These are phyloP conservation scores for Scytalidium lignicola DNA, from an alignment of 2,329 filamentous ascomycete species.

Conservation along the genomic window DNA sequence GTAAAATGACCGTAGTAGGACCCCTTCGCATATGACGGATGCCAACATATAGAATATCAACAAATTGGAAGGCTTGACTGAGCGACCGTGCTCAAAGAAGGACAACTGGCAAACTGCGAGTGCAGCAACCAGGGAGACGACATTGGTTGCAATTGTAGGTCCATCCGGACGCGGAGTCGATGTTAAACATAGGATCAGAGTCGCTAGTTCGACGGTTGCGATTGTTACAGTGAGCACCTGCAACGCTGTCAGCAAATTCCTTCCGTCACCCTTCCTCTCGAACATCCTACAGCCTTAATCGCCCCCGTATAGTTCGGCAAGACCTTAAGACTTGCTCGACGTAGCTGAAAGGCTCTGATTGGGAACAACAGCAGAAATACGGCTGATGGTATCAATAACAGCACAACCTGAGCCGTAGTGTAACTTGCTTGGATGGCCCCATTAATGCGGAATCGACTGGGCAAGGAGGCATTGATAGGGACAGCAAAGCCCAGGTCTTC, in stretches of 20 bases:
- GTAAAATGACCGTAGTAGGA: background rate
- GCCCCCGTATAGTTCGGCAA: background rate
- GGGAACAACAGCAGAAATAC: slow-evolving; percentile 4
- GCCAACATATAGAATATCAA: slow-evolving; percentile 1
- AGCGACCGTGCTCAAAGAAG: slow-evolving; percentile 4
- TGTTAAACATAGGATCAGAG: background rate
- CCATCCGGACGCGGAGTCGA: background rate
- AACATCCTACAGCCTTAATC: slow-evolving; percentile 3
- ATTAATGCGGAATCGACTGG: too few relatives aligned
- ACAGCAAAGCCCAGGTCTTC: too few relatives aligned
- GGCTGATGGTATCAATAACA: background rate
- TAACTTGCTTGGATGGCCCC: too few relatives aligned
- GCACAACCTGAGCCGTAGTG: background rate
- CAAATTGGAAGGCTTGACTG: slow-evolving; percentile 3
- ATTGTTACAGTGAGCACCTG: slow-evolving; percentile 1
- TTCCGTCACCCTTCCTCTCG: background rate
- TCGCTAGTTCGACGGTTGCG: background rate
- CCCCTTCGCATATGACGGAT: slow-evolving; percentile 7
- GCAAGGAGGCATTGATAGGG: too few relatives aligned
- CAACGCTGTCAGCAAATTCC: background rate
- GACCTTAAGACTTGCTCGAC: slow-evolving; percentile 2
- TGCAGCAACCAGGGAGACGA: background rate
- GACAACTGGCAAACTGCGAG: background rate
- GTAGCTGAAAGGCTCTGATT: background rate
- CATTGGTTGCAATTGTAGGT: background rate